These are phyloP conservation scores for Dorcoceras hygrometricum DNA, from an alignment of 257 asterid genomes.

Conservation along the genomic window DNA sequence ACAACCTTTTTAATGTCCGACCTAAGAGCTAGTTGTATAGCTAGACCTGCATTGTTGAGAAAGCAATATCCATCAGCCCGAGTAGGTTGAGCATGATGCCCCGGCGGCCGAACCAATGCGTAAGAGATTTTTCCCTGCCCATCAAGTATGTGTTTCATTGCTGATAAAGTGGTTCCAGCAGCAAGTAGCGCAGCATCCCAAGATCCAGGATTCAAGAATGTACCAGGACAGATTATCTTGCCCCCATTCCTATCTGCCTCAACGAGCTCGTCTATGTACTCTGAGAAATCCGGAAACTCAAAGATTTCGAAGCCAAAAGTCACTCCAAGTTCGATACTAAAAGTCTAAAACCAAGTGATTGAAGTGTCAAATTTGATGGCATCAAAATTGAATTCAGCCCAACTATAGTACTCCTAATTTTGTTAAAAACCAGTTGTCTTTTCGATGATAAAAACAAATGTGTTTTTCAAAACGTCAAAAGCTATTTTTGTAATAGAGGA, in stretches of 20 bases:
- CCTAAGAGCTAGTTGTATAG: constrained; percentile 56
- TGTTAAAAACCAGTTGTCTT: no score
- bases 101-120: constrained; percentile 91
- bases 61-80: constrained; percentile 93
- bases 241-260: constrained; percentile 65
- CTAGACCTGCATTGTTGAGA: constrained; percentile 82
- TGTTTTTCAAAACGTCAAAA: no score
- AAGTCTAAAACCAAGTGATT: background rate
- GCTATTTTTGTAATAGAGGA: no score
- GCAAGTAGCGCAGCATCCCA: constrained; percentile 89
- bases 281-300: constrained; percentile 35
- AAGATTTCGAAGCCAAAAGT: constrained; percentile 13
- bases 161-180: constrained; percentile 82
- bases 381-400: constrained; percentile 6
- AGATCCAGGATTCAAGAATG: constrained; percentile 83
- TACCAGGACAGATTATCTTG: constrained; percentile 55
- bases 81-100: constrained; percentile 93
- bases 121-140: constrained; percentile 53
- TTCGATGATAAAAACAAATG: no score
- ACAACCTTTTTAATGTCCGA: constrained; percentile 53
- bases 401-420: no score
- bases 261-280: constrained; percentile 62
- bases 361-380: background rate
- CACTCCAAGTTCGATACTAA: background rate
- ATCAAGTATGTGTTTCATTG: constrained; percentile 68